Percentiles rank a stretch among this genome's conserved stretches.
These are phyloP conservation scores for Boletus semigastroideus DNA, from an alignment of 1,284 basidiomycete species.

Conservation along the genomic window DNA sequence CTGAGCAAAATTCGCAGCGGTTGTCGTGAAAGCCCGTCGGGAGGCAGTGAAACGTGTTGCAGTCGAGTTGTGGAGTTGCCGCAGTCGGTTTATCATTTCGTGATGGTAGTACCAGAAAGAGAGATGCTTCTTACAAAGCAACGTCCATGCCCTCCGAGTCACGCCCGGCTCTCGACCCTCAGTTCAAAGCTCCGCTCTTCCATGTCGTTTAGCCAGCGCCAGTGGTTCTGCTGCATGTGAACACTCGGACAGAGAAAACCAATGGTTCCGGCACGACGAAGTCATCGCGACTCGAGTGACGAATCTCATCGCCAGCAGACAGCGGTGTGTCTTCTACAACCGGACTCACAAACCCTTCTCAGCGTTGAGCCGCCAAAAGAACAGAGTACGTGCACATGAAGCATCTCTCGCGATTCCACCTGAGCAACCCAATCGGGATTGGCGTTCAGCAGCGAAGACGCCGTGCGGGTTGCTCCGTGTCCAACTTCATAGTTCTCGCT, in stretches of 20 bases:
- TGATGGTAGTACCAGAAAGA: no score
- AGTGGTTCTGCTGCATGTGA: constrained; percentile 44
- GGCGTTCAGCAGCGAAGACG: constrained; percentile 75
- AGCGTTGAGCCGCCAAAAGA: constrained; percentile 44
- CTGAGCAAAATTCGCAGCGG: no score
- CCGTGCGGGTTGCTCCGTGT: constrained; percentile 27
- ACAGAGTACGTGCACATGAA: constrained; percentile 42
- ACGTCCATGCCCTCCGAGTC: no score
- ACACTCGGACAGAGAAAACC: constrained; percentile 26
- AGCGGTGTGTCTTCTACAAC: constrained; percentile 63
- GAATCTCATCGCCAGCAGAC: constrained; percentile 67
- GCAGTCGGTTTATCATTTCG: no score
- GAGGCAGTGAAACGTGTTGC: no score
- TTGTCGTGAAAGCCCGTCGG: no score
- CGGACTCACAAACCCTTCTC: constrained; percentile 23
- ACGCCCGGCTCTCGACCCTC: constrained; percentile 57
- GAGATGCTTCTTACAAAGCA: no score
- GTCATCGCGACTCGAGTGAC: constrained; percentile 54
- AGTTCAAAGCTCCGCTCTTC: constrained; percentile 65
- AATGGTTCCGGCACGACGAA: constrained; percentile 23
- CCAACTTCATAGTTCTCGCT: constrained; percentile 9
- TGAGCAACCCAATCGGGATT: constrained; percentile 83
- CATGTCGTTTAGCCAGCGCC: constrained; percentile 42
- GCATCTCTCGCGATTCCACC: constrained; percentile 82
- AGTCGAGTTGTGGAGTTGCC: no score